Percentiles rank a stretch among this genome's conserved stretches.
These are phyloP conservation scores for Cubamyces lactineus DNA, from an alignment of 768 basidiomycete species.

Conservation along the genomic window DNA sequence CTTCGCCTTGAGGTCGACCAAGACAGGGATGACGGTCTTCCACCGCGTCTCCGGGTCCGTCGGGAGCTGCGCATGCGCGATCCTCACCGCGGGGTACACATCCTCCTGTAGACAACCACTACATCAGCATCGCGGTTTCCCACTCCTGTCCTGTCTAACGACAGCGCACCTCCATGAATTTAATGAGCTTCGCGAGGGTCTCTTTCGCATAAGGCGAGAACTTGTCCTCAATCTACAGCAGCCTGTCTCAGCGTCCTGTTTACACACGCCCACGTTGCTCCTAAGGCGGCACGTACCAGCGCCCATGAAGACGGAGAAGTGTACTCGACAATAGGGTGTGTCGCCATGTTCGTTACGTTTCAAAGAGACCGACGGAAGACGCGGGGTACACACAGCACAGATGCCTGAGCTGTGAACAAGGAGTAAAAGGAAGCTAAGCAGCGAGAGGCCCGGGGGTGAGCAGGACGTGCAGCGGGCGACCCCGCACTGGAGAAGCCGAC, in stretches of 20 bases:
- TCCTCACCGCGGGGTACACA: constrained; percentile 73
- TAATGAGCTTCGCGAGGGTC: constrained; percentile 78
- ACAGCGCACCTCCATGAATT: constrained; percentile 74
- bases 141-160: background rate
- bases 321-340: constrained; percentile 74
- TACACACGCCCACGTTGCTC: background rate
- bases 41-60: constrained; percentile 74
- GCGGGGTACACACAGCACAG: too few species aligned
- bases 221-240: constrained; percentile 79
- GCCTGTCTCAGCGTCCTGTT: background rate
- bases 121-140: background rate
- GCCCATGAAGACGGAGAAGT: constrained; percentile 89
- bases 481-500: constrained; percentile 1
- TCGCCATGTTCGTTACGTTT: constrained; percentile 42
- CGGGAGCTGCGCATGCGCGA: constrained; percentile 85
- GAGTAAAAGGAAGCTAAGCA: too few species aligned
- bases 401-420: too few species aligned
- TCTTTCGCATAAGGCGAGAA: constrained; percentile 91
- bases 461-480: background rate
- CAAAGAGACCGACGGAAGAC: too few species aligned
- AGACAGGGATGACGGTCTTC: constrained; percentile 80
- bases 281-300: constrained; percentile 55
- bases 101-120: constrained; percentile 63
- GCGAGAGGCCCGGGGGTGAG: too few species aligned
- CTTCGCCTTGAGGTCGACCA: constrained; percentile 84